Conservation (phyloP, 176 grass and related monocot species). For the Canna indica region DNA sequence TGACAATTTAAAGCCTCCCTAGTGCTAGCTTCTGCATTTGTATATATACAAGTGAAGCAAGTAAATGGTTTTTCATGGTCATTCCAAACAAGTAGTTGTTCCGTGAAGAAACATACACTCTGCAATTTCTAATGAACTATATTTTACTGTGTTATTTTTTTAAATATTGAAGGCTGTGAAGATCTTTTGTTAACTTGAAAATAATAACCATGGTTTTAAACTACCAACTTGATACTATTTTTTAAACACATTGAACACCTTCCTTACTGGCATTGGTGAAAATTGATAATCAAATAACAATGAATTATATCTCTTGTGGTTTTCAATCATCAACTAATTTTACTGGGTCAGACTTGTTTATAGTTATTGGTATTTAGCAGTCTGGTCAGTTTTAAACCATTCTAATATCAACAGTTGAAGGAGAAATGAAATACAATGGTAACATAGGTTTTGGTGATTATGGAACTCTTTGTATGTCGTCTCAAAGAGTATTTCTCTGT, state of each 20-base stretch:
- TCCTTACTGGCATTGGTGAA: no score
- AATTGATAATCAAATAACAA: background rate
- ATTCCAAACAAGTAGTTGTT: background rate
- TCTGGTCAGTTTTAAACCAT: background rate
- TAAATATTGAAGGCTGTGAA: background rate
- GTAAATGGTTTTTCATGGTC: background rate
- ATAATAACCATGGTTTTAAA: background rate
- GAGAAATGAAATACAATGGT: no score
- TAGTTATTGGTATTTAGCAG: no score
- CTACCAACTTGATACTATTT: no score
- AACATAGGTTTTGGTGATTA: no score
- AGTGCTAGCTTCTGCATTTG: background rate
- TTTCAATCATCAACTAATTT: no score
- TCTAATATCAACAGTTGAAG: no score
- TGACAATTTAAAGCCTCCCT: background rate
- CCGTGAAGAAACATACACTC: background rate
- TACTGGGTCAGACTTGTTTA: background rate
- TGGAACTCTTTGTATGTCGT: no score
- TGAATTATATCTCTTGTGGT: background rate
- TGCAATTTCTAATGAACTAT: no score
- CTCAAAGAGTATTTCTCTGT: no score
- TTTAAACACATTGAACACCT: no score
- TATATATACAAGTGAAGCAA: background rate
- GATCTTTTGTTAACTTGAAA: background rate
- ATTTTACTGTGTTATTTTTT: background rate